Evolutionary conservation across 345 rosid genomes (phyloP).

Genomic region (Salix suchowensis): DNA sequence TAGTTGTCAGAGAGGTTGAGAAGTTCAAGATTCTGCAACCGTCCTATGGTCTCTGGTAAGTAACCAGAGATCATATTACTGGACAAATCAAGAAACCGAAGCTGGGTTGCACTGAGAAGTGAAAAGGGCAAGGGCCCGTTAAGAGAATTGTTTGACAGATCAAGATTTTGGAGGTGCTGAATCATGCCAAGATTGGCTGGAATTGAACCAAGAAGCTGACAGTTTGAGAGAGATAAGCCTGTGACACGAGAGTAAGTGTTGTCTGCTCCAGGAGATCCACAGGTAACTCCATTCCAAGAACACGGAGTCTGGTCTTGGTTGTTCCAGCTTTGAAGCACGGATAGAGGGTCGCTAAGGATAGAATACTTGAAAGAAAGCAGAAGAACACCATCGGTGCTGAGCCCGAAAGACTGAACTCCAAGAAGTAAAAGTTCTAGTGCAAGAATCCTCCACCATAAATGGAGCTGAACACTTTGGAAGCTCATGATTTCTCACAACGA

Average conservation of each 20-base stretch:
- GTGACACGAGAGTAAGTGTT: conserved; percentile 44
- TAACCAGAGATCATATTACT: conserved; percentile 58
- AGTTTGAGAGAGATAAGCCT: conserved; percentile 54
- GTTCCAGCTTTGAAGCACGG: conserved; percentile 56
- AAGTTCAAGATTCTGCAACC: conserved; percentile 42
- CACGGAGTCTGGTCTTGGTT: conserved; percentile 60
- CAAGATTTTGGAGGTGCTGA: conserved; percentile 48
- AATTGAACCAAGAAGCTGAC: conserved; percentile 63
- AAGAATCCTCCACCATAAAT: conserved; percentile 31
- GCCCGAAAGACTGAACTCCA: conserved; percentile 27
- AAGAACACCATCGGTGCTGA: conserved; percentile 70
- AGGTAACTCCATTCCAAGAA: conserved; percentile 74
- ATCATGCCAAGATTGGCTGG: conserved; percentile 67
- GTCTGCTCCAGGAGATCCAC: conserved; percentile 33
- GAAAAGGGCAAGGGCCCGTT: conserved; percentile 70
- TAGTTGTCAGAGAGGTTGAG: conserved; percentile 70
- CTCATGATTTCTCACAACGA: conserved; percentile 43
- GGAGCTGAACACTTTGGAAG: conserved; percentile 25
- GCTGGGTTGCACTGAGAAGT: conserved; percentile 51
- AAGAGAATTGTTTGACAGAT: conserved; percentile 73
- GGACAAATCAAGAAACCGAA: conserved; percentile 69
- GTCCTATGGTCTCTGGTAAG: conserved; percentile 43
- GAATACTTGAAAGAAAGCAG: conserved; percentile 74
- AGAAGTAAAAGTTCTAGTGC: conserved; percentile 7
- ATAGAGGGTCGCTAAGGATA: conserved; percentile 60